Evolutionary conservation across 2,329 filamentous ascomycete species (phyloP).

Genomic region (Hirsutella thompsonii): DNA sequence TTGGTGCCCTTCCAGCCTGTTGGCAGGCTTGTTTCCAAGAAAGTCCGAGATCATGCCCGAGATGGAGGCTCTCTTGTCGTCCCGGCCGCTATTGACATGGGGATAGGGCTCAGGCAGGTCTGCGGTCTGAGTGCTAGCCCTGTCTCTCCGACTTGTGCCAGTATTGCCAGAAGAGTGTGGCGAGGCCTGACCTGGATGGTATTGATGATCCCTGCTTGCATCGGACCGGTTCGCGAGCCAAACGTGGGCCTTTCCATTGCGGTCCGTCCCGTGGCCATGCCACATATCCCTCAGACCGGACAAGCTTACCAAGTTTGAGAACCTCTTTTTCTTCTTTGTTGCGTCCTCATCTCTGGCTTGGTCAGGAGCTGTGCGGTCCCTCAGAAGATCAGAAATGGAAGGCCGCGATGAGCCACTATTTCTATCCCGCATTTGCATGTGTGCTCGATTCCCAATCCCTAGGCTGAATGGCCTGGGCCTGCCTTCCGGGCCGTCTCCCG

Average conservation of each 20-base stretch:
- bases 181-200: background rate
- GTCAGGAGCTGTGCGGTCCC: constrained; percentile 7
- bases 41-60: constrained; percentile 16
- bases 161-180: constrained; percentile 6
- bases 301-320: constrained; percentile 24
- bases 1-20: constrained; percentile 8
- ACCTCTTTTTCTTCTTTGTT: constrained; percentile 30
- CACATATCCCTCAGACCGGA: constrained; percentile 18
- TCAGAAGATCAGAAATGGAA: constrained; percentile 10
- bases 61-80: constrained; percentile 16
- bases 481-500: too few species aligned
- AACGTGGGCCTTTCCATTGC: constrained; percentile 1
- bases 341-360: constrained; percentile 3
- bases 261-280: constrained; percentile 10
- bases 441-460: too few species aligned
- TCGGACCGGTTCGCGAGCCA: background rate
- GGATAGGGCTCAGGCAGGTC: constrained; percentile 5
- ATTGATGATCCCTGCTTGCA: background rate
- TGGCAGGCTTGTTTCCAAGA: constrained; percentile 11
- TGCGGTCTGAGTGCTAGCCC: constrained; percentile 8
- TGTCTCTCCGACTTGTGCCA: constrained; percentile 11
- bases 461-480: too few species aligned
- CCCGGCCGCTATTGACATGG: constrained; percentile 8
- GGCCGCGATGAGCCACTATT: constrained; percentile 7
- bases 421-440: too few species aligned